Base-by-base conservation (phyloP, 192 early-diverging fungal species). In the Dissophora ornata region DNA sequence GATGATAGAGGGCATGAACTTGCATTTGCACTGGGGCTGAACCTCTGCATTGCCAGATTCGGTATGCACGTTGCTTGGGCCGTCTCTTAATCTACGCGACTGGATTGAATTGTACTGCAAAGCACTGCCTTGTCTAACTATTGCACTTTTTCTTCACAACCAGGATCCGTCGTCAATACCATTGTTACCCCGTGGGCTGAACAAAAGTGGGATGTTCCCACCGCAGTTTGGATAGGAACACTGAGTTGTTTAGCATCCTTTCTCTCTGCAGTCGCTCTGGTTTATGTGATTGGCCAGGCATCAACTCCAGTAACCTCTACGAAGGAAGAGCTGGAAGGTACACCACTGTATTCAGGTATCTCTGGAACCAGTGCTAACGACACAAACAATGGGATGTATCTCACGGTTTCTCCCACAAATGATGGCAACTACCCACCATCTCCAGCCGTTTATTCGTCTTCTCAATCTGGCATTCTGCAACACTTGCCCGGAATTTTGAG, bases 1-100 rank as follows among this genome's bases (percentile, higher is more conserved):
- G n/a, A n/a, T n/a, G n/a, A n/a, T n/a, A 75, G 71, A 38, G 71
- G 71, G n/a, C 71, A 75, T 29, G 71, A 75, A 26, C 54, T 75
- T 13, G 71, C 71, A 1, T 67, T 75, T 56, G 71, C 71, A 6
- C 55, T 75, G 10, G 71, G 71, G 48, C 32, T 75, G 45, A 75
- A 75, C 25, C 63, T 75, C 15, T 67, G 71, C 38, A 75, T 75
- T 19, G 71, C 71, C 9, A 22, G 71, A 42, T 75, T 75, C 18
- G 71, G 71, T 75, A 67, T 2, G 71, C 24, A 9, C 22, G 28
- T 1, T 26, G 2, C 24, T 34, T 15, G 29, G 5, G 5, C 16
- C 51, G 16, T 32, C 19, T n/a, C 7, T 47, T 38, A 9, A 5
- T 12, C 12, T 38, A 38, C 36, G 36, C 36, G 36, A 38, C n/a